phyloP scores from a whole-genome alignment of 2,329 filamentous ascomycete genomes.

The Exophiala viscosa region DNA sequence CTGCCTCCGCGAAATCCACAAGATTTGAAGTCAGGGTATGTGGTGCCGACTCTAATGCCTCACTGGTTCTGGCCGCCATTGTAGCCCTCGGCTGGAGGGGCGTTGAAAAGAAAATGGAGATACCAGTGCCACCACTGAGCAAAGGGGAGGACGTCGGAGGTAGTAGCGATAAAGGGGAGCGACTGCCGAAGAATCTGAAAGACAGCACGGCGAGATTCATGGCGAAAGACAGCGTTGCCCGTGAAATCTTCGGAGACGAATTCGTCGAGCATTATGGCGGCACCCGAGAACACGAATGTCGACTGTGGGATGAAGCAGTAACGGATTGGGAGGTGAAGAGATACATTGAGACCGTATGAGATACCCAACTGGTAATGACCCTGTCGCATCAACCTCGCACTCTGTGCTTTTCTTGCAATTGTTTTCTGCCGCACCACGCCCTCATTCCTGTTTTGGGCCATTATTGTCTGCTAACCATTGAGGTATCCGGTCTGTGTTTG shows the following conservation, averaged over 20 bases:
- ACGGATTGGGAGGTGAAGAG: slow-evolving; percentile 77
- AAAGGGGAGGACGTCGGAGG: slow-evolving; percentile 80
- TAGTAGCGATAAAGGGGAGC: slow-evolving; percentile 64
- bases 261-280: slow-evolving; percentile 96
- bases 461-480: background rate
- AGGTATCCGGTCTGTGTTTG: slow-evolving; percentile 1
- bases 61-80: slow-evolving; percentile 81
- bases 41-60: slow-evolving; percentile 89
- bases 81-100: slow-evolving; percentile 86
- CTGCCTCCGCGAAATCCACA: slow-evolving; percentile 76
- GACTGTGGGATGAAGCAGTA: slow-evolving; percentile 90
- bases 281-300: slow-evolving; percentile 84
- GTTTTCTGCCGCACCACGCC: slow-evolving; percentile 5
- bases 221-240: slow-evolving; percentile 75
- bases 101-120: slow-evolving; percentile 84
- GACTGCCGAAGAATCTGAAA: slow-evolving; percentile 78
- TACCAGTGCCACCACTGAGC: slow-evolving; percentile 75
- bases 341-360: slow-evolving; percentile 29
- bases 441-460: background rate
- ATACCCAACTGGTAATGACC: slow-evolving; percentile 12
- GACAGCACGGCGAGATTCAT: slow-evolving; percentile 80
- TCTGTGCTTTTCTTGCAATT: background rate
- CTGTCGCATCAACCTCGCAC: background rate
- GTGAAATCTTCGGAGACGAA: slow-evolving; percentile 87
- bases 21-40: slow-evolving; percentile 89